phyloP scores from a whole-genome alignment of 2,329 filamentous ascomycete genomes.

The Fusarium subglutinans region DNA sequence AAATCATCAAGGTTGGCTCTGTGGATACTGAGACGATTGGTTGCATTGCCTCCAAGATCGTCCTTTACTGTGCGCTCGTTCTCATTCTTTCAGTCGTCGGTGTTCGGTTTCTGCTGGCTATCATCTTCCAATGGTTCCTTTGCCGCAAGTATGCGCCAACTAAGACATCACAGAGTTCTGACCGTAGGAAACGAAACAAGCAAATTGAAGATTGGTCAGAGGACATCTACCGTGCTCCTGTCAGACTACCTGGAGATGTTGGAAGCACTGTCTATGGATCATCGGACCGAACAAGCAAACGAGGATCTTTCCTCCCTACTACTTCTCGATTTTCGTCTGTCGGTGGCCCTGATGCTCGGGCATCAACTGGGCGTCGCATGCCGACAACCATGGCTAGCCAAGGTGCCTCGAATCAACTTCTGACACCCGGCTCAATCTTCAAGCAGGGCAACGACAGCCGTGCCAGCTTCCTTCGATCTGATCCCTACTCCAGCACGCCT shows the following conservation, averaged over 20 bases:
- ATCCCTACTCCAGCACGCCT: slow-evolving; percentile 63
- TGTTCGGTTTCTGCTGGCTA: slow-evolving; percentile 86
- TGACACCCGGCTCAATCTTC: slow-evolving; percentile 78
- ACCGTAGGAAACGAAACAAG: slow-evolving; percentile 84
- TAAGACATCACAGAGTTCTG: slow-evolving; percentile 84
- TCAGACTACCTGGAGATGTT: slow-evolving; percentile 79
- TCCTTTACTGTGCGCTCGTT: slow-evolving; percentile 90
- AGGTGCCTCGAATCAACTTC: slow-evolving; percentile 75
- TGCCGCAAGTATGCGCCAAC: slow-evolving; percentile 83
- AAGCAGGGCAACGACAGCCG: slow-evolving; percentile 70
- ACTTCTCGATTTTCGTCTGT: slow-evolving; percentile 95
- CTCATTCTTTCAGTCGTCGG: slow-evolving; percentile 92
- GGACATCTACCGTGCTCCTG: slow-evolving; percentile 93
- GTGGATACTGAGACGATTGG: slow-evolving; percentile 96
- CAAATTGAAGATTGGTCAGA: slow-evolving; percentile 99
- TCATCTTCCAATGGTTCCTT: slow-evolving; percentile 97
- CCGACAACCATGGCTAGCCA: slow-evolving; percentile 98
- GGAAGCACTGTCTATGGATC: slow-evolving; percentile 69
- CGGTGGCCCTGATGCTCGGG: slow-evolving; percentile 75
- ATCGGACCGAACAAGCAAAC: slow-evolving; percentile 78
- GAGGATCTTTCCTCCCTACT: slow-evolving; percentile 87
- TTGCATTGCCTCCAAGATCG: slow-evolving; percentile 96
- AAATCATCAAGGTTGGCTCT: slow-evolving; percentile 95
- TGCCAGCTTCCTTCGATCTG: slow-evolving; percentile 71
- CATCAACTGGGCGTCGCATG: slow-evolving; percentile 57